Conservation (phyloP, 495 filamentous ascomycete genomes). For the Evernia prunastri region DNA sequence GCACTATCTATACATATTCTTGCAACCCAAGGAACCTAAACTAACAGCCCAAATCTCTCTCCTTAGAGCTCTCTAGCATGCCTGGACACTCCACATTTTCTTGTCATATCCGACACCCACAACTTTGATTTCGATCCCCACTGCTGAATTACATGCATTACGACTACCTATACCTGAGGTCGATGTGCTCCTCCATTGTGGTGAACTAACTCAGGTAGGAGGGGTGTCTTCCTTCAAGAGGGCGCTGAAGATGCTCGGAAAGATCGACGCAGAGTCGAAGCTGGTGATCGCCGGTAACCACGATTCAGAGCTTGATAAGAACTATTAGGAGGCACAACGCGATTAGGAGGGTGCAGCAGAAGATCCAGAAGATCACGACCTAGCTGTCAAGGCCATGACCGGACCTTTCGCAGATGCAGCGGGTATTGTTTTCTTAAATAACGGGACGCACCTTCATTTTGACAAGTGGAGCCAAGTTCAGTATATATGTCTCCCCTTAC, state of each 20-base stretch:
- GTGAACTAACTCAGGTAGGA: slow-evolving; percentile 64
- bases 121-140: slow-evolving; percentile 23
- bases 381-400: slow-evolving; percentile 36
- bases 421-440: slow-evolving; percentile 60
- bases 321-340: slow-evolving; percentile 33
- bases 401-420: slow-evolving; percentile 38
- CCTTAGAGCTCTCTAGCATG: too few relatives aligned
- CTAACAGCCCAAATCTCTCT: too few relatives aligned
- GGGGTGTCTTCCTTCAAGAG: slow-evolving; percentile 46
- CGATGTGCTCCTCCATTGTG: slow-evolving; percentile 67
- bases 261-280: slow-evolving; percentile 59
- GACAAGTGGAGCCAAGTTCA: slow-evolving; percentile 51
- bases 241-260: slow-evolving; percentile 48
- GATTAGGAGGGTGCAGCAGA: slow-evolving; percentile 26
- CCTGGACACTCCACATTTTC: too few relatives aligned
- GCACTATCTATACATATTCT: too few relatives aligned
- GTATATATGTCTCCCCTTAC: slow-evolving; percentile 64
- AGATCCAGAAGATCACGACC: slow-evolving; percentile 23
- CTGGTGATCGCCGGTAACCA: slow-evolving; percentile 77
- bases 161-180: slow-evolving; percentile 34
- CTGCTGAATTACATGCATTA: not conserved
- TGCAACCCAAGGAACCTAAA: too few relatives aligned
- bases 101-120: slow-evolving; percentile 47
- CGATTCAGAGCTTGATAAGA: slow-evolving; percentile 60
- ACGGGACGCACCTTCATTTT: slow-evolving; percentile 57